Conservation (phyloP, 805 yeast genomes). For the Yarrowia phangngaensis region DNA sequence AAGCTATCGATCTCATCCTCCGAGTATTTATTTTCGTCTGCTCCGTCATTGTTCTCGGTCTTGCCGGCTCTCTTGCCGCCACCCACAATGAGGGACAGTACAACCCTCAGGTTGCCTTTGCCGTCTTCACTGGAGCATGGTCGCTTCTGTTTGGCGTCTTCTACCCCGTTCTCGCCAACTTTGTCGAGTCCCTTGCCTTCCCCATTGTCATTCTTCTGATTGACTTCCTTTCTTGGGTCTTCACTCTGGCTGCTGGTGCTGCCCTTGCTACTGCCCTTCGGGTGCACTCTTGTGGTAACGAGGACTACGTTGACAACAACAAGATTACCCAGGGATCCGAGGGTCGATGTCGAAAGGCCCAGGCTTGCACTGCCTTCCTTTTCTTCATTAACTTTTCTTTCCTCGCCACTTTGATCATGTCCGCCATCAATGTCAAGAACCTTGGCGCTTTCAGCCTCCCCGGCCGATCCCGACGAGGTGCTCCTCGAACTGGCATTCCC, state of each 20-base stretch:
- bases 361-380: constrained; percentile 76
- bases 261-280: constrained; percentile 90
- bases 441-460: constrained; percentile 56
- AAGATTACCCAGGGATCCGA: constrained; percentile 66
- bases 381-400: constrained; percentile 79
- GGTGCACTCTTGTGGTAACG: constrained; percentile 78
- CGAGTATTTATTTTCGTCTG: constrained; percentile 73
- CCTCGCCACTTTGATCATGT: constrained; percentile 57
- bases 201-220: constrained; percentile 69
- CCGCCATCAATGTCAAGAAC: constrained; percentile 50
- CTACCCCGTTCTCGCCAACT: constrained; percentile 74
- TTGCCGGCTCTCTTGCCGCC: constrained; percentile 77
- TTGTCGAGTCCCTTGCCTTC: constrained; percentile 77
- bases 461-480: constrained; percentile 45
- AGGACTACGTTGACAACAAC: constrained; percentile 60
- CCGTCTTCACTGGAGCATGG: constrained; percentile 80
- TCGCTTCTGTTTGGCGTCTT: constrained; percentile 76
- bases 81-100: constrained; percentile 46
- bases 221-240: constrained; percentile 85
- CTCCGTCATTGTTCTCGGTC: constrained; percentile 75
- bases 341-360: constrained; percentile 93
- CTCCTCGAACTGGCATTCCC: constrained; percentile 80
- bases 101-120: constrained; percentile 81
- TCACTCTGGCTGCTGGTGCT: constrained; percentile 91
- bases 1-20: constrained; percentile 60